Evolutionary conservation across 2,329 filamentous ascomycete species (phyloP).

Genomic region (Rhexocercosporidium sp.): DNA sequence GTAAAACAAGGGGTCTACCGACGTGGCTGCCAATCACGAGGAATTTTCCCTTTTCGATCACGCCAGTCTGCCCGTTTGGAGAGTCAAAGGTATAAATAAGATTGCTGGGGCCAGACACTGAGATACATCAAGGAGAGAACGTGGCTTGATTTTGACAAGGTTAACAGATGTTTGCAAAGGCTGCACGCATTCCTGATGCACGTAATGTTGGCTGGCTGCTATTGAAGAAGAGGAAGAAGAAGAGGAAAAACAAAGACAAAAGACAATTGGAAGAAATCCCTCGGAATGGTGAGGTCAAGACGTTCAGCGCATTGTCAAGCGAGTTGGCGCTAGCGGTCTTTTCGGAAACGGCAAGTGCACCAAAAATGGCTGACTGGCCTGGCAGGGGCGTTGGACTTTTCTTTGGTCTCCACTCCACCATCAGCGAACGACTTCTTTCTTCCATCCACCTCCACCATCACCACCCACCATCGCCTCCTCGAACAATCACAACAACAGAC

Average conservation of each 20-base stretch:
- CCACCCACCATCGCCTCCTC: conserved; percentile 16
- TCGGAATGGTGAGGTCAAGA: conserved; percentile 6
- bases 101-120: neutral
- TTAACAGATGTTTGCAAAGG: neutral
- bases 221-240: too few species aligned
- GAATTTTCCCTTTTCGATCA: neutral
- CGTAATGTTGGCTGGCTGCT: too few species aligned
- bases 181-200: neutral
- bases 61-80: neutral
- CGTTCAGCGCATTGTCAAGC: neutral
- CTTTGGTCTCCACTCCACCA: neutral
- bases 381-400: neutral
- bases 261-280: too few species aligned
- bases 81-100: too few species aligned
- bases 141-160: neutral
- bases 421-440: conserved; percentile 10
- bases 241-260: too few species aligned
- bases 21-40: neutral
- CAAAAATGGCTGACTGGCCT: neutral
- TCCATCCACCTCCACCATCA: too few species aligned
- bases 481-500: neutral
- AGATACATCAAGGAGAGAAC: neutral
- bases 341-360: conserved; percentile 4
- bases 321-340: neutral
- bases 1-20: neutral